Evolutionary conservation across 2,329 filamentous ascomycete species (phyloP), one percentile per base, ranked within the genome.

Genomic region (Zasmidium angulare): DNA sequence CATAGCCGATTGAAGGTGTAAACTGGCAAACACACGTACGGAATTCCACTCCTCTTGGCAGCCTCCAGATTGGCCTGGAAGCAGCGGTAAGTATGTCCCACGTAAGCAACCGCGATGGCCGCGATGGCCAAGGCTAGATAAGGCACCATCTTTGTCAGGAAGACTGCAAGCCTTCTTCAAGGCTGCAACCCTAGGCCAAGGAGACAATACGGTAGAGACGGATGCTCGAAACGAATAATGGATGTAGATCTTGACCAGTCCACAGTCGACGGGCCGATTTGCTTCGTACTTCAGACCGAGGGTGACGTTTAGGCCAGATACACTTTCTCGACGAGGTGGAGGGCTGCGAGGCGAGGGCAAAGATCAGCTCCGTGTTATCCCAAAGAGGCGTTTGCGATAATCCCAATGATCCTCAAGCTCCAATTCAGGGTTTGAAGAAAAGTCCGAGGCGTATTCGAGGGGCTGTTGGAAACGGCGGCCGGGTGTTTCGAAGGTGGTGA

Each of bases 1-100:
- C 86, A 89, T 21, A 79, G 67, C 17, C 78, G 65, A 64, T 80
- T 82, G 68, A 83, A 81, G 1, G 82, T 71, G 66, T 80, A 74
- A 60, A 75, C 69, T 31, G 79, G 79, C 23, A 68, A 65, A 20
- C 75, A 68, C 19, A 80, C 66, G 54, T 77, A 76, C n/a, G 78
- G 77, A 22, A 81, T 60, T 3, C 78, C 78, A 2, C 78, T 80
- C 63, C 70, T 73, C 65, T 79, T 80, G 23, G 79, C 79, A 19
- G 73, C 71, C 3, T 73, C 71, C 36, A 81, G 66, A 64, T 81
- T 80, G 58, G 69, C 71, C 53, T 65, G 64, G 56, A 77, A 75
- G 58, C 67, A 69, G 36, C 71, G 72, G 66, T 76, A 77, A 22
- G 68, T 70, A 55, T 69, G 67, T 26, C 71, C 60, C 19, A 69